phyloP scores from a whole-genome alignment of 2,329 filamentous ascomycete species.

The Colletotrichum destructivum region DNA sequence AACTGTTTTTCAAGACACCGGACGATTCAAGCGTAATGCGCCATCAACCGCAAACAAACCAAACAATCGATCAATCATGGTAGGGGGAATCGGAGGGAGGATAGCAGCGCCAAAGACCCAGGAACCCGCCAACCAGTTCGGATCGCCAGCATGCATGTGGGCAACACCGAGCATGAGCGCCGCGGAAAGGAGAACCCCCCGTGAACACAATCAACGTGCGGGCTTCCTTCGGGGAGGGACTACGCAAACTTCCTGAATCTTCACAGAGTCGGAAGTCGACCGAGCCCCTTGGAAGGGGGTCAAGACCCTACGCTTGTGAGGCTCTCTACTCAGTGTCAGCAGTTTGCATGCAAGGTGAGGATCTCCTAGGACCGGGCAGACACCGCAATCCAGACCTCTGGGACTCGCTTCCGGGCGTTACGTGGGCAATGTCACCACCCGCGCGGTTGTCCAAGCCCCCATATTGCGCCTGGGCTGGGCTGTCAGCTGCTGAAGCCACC shows the following conservation, averaged over 20 bases:
- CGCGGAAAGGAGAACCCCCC: not conserved
- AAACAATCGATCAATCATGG: not conserved
- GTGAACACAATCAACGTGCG: not conserved
- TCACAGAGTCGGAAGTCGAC: conserved; percentile 30
- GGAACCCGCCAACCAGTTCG: not conserved
- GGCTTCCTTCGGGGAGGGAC: not conserved
- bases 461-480: conserved; percentile 6
- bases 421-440: conserved; percentile 25
- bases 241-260: not conserved
- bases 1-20: conserved; percentile 29
- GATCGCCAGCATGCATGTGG: not conserved
- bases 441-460: conserved; percentile 30
- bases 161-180: not conserved
- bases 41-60: conserved; percentile 27
- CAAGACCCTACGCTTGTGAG: too few species aligned
- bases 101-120: not conserved
- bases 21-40: conserved; percentile 36
- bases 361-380: conserved; percentile 16
- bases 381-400: conserved; percentile 30
- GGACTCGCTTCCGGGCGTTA: conserved; percentile 21
- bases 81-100: not conserved
- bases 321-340: conserved; percentile 8
- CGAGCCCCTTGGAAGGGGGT: not conserved
- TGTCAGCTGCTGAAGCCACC: conserved; percentile 3
- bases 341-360: conserved; percentile 22